A percentile compares a stretch with the other conserved stretches of the same genome.
Evolutionary conservation across 2,329 filamentous ascomycete species (phyloP).

Genomic region (Fusarium cyanostomum): DNA sequence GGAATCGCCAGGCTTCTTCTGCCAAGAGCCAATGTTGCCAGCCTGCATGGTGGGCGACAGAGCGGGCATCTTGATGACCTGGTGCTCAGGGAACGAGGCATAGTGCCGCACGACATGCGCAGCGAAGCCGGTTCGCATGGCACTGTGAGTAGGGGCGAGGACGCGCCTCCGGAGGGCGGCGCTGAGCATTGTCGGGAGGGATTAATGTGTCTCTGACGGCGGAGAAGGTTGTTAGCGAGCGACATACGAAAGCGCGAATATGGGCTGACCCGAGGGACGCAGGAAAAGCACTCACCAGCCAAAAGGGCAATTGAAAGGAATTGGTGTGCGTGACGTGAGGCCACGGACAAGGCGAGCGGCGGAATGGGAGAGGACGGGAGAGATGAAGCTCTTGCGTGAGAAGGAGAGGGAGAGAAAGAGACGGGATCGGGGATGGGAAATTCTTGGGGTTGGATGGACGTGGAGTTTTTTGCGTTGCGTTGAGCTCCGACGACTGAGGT

Average conservation of each 20-base stretch:
- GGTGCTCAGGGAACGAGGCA: conserved; percentile 93
- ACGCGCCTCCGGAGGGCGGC: conserved; percentile 71
- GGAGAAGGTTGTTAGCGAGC: conserved; percentile 33
- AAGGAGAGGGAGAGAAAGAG: conserved; percentile 47
- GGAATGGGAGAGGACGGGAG: conserved; percentile 34
- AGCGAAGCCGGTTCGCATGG: conserved; percentile 61
- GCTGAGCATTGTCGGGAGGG: conserved; percentile 63
- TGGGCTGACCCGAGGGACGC: conserved; percentile 18
- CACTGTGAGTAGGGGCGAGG: conserved; percentile 60
- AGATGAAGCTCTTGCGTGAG: conserved; percentile 43
- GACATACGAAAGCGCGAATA: conserved; percentile 33
- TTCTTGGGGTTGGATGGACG: conserved; percentile 51
- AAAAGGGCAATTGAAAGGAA: conserved; percentile 39
- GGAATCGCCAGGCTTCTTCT: conserved; percentile 93
- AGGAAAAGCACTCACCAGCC: conserved; percentile 35
- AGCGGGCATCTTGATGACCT: conserved; percentile 96
- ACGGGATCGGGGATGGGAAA: conserved; percentile 49
- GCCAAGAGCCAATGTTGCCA: conserved; percentile 96
- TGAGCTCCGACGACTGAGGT: conserved; percentile 51
- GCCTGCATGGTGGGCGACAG: conserved; percentile 97
- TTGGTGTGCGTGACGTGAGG: conserved; percentile 34
- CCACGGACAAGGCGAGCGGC: conserved; percentile 29
- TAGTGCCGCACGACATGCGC: conserved; percentile 69
- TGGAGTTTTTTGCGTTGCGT: conserved; percentile 53
- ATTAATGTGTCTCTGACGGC: conserved; percentile 45